These are phyloP conservation scores for Pisolithus thermaeus DNA, from an alignment of 1,284 basidiomycete species.

Conservation along the genomic window DNA sequence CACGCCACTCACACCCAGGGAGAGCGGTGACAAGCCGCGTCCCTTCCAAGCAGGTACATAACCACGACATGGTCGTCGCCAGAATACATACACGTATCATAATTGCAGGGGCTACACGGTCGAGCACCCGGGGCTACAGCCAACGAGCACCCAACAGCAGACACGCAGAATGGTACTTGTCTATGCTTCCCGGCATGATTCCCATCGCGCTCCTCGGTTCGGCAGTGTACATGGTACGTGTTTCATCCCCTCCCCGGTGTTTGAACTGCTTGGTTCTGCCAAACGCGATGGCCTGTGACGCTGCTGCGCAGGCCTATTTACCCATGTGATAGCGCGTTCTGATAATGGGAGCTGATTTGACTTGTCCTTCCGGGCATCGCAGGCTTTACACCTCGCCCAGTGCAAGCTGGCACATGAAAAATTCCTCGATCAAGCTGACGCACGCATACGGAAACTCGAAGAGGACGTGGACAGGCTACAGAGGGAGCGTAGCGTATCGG, in stretches of 20 bases:
- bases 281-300: neutral
- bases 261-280: neutral
- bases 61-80: too few relatives aligned
- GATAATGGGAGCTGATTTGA: neutral
- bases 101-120: neutral
- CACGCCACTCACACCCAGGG: too few relatives aligned
- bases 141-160: slow-evolving; percentile 14
- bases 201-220: slow-evolving; percentile 71
- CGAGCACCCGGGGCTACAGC: neutral
- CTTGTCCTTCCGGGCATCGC: slow-evolving; percentile 3
- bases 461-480: slow-evolving; percentile 46
- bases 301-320: neutral
- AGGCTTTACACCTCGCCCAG: slow-evolving; percentile 64
- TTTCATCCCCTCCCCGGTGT: neutral
- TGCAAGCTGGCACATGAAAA: slow-evolving; percentile 63
- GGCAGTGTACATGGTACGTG: slow-evolving; percentile 62
- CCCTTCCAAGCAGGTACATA: too few relatives aligned
- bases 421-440: slow-evolving; percentile 54
- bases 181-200: slow-evolving; percentile 68
- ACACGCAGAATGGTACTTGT: slow-evolving; percentile 61
- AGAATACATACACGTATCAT: too few relatives aligned
- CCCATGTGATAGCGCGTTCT: slow-evolving; percentile 1
- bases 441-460: slow-evolving; percentile 51
- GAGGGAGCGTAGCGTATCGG: slow-evolving; percentile 3
- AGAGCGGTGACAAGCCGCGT: too few relatives aligned